Base-by-base conservation (phyloP, 768 basidiomycete genomes). In the Peribolospora baueri region DNA sequence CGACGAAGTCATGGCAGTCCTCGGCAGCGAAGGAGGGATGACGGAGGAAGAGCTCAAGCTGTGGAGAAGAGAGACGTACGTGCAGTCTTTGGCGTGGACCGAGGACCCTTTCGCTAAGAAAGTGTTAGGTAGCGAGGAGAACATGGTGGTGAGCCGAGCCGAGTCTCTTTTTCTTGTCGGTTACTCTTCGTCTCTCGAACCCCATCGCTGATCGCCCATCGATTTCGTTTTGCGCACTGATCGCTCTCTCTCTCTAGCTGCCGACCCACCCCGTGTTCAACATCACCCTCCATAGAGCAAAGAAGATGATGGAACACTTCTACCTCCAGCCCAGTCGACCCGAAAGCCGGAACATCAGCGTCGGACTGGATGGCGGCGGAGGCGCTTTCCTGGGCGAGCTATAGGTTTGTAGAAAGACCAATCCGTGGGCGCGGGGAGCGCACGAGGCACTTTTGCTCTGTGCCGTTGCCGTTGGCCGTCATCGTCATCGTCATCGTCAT, bases 51-150 rank as follows among this genome's bases (percentile, higher is more conserved):
- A 64, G 58, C 60, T 66, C 40, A 65, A 66, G 45, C 55, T 57
- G 49, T 63, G 73, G 46, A 71, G 76, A 54, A 64, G 69, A 61
- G 60, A 71, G 13, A 70, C 76, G 0, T 86, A 77, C 64, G 63
- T 69, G 0, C 71, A 73, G 13, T 71, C 75, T 2, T 68, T 82
- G 5, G 73, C 74, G 6, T 86, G 82, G 82, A 62, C 68, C 4
- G 79, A 83, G 60, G 79, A 81, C 48, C 76, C 77, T 48, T 62
- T 68, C n/a, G 70, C 64, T 5, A 84, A 81, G 65, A 70, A 79
- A 8, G 70, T 84, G 52, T 78, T 82, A 61, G 58, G 79, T 0
- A 61, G 56, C 3, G 58, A 54, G 25, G 57, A 58, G 36, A 64
- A 64, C 49, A 52, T 57, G 41, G 60, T 68, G 42, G 68, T 70